phyloP scores from a whole-genome alignment of 2,329 filamentous ascomycete genomes.

The Trichophyton equinum region DNA sequence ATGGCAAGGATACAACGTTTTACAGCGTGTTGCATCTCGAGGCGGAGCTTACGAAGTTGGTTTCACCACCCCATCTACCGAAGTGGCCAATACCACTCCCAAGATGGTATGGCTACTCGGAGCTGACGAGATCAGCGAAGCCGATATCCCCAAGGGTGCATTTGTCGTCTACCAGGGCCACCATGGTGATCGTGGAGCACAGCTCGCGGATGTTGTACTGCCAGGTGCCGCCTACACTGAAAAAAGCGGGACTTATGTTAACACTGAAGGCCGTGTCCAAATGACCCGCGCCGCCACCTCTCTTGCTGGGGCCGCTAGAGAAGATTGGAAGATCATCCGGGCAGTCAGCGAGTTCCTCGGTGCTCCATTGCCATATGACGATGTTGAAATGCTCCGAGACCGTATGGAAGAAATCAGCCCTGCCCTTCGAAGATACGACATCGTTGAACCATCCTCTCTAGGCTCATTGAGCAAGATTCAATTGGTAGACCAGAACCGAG shows the following conservation, averaged over 20 bases:
- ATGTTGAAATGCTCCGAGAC: constrained; percentile 76
- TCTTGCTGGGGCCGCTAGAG: constrained; percentile 75
- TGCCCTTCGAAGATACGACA: constrained; percentile 75
- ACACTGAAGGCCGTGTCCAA: constrained; percentile 94
- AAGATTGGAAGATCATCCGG: constrained; percentile 98
- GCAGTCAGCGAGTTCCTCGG: constrained; percentile 85
- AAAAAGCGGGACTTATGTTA: constrained; percentile 91
- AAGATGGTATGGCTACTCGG: constrained; percentile 97
- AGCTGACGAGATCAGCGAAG: constrained; percentile 75
- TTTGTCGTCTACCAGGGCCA: constrained; percentile 98
- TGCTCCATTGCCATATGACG: constrained; percentile 78
- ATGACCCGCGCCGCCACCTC: constrained; percentile 83
- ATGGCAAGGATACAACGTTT: constrained; percentile 96
- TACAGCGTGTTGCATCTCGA: constrained; percentile 85
- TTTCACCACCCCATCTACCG: constrained; percentile 72
- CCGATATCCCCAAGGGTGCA: constrained; percentile 85
- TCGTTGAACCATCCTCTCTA: constrained; percentile 70
- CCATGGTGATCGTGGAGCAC: constrained; percentile 86
- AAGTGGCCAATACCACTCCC: constrained; percentile 70
- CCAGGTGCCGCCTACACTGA: constrained; percentile 94
- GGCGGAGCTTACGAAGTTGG: constrained; percentile 91
- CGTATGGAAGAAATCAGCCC: constrained; percentile 94
- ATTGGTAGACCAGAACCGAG: constrained; percentile 93
- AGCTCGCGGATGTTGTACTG: constrained; percentile 85
- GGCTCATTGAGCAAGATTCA: constrained; percentile 77